Conservation (phyloP, 345 rosid genomes). For the Euphorbia pulcherrima region DNA sequence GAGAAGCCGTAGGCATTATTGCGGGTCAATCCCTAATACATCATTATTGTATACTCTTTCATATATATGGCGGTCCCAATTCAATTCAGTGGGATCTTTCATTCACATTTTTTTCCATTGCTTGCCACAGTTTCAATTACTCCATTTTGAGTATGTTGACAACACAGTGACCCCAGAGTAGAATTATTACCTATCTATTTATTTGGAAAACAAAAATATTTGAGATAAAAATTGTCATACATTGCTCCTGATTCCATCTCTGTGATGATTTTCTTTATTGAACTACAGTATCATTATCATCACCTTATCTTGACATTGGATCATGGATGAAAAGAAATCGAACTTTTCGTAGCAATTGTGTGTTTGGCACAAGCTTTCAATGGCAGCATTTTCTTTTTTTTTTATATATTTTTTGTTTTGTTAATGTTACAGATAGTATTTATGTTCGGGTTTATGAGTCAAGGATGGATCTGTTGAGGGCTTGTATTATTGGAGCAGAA, state of each 20-base stretch:
- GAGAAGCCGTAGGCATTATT: too few species aligned
- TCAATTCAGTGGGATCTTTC: too few species aligned
- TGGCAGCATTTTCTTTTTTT: slow-evolving; percentile 10
- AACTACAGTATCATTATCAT: not conserved
- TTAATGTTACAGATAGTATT: slow-evolving; percentile 53
- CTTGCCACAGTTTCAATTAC: not conserved
- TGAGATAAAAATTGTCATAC: not conserved
- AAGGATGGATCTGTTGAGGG: slow-evolving; percentile 92
- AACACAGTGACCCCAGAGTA: not conserved
- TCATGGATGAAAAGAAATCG: not conserved
- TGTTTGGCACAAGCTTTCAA: not conserved
- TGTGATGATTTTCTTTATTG: not conserved
- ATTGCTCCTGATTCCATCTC: not conserved
- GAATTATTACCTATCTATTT: not conserved
- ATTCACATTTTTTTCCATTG: too few species aligned
- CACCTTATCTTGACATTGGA: not conserved
- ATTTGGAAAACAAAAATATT: not conserved
- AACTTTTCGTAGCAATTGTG: not conserved
- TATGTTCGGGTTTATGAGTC: slow-evolving; percentile 85
- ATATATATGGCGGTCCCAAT: too few species aligned
- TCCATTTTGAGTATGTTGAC: not conserved
- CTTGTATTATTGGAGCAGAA: slow-evolving; percentile 86
- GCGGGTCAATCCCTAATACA: too few species aligned
- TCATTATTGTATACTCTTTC: too few species aligned
- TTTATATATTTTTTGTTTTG: slow-evolving; percentile 9